phyloP scores from a whole-genome alignment of 768 basidiomycete species.

The Mycena latifolia region DNA sequence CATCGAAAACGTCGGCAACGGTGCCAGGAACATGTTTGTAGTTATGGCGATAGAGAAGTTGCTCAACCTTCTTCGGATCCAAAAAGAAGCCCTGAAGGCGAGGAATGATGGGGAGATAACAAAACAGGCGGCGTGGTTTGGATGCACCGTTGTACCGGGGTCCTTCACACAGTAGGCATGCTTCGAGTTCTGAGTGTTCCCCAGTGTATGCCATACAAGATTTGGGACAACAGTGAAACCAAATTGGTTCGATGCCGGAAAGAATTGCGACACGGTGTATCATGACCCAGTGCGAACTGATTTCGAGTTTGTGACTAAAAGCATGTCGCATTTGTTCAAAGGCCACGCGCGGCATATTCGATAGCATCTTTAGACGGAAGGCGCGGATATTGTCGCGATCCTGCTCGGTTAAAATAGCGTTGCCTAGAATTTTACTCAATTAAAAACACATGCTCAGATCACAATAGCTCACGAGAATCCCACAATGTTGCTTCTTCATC shows the following conservation, averaged over 20 bases:
- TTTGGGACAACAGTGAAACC: no score
- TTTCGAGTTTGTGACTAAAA: conserved; percentile 40
- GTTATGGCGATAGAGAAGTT: not conserved
- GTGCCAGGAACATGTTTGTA: not conserved
- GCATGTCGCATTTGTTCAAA: conserved; percentile 41
- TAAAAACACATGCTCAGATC: no score
- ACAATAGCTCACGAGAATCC: no score
- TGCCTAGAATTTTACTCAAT: not conserved
- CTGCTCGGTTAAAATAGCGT: not conserved
- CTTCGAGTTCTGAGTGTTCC: no score
- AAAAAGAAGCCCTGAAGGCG: conserved; percentile 41
- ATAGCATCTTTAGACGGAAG: not conserved
- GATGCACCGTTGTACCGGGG: no score
- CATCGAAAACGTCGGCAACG: conserved; percentile 52
- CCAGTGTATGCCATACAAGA: no score
- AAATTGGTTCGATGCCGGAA: conserved; percentile 33
- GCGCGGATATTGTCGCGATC: not conserved
- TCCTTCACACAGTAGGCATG: no score
- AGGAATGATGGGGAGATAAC: conserved; percentile 47
- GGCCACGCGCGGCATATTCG: not conserved
- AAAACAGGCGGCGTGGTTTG: conserved; percentile 37
- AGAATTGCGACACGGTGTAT: conserved; percentile 39
- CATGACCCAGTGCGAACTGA: conserved; percentile 45
- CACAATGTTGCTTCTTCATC: no score
- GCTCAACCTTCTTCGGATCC: conserved; percentile 19